Percentiles rank a stretch among this genome's conserved stretches.
These are phyloP conservation scores for Trypanosoma avium DNA, from an alignment of 208 protist genomes.

Conservation along the genomic window DNA sequence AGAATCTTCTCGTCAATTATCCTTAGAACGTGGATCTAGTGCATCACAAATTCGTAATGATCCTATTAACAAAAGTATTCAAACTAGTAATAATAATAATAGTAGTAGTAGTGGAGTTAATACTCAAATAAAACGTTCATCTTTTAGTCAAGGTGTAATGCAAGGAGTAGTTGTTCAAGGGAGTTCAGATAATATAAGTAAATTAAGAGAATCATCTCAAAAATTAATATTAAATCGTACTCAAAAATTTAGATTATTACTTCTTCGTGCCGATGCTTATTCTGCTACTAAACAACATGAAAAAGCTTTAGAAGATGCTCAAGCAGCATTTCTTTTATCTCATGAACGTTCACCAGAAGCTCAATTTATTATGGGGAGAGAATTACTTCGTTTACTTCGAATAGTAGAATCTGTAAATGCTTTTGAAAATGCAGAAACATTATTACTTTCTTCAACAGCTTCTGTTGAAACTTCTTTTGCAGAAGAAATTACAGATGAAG, in stretches of 20 bases:
- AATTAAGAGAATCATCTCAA: neutral
- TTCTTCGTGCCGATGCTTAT: conserved; percentile 72
- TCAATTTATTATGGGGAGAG: conserved; percentile 64
- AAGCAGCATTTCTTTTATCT: conserved; percentile 49
- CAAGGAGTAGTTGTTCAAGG: conserved; percentile 17
- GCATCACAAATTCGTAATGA: too few species aligned
- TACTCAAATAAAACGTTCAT: neutral
- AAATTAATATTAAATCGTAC: conserved; percentile 43
- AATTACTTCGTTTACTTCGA: conserved; percentile 56
- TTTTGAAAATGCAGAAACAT: conserved; percentile 65
- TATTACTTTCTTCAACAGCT: conserved; percentile 28
- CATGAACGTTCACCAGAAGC: conserved; percentile 56
- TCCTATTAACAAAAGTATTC: too few species aligned
- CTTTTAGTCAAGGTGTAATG: conserved; percentile 17
- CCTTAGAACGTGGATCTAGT: too few species aligned
- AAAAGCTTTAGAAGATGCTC: conserved; percentile 59
- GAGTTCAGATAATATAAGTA: conserved; percentile 8
- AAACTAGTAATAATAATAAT: too few species aligned
- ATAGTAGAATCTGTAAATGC: conserved; percentile 45
- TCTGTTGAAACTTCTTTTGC: neutral
- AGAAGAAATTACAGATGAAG: conserved; percentile 42
- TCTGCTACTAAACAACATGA: conserved; percentile 52
- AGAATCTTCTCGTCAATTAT: neutral
- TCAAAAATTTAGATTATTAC: conserved; percentile 61
- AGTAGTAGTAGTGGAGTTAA: neutral